phyloP scores from a whole-genome alignment of 2,329 filamentous ascomycete genomes.

The Alternaria angustiovoidea region DNA sequence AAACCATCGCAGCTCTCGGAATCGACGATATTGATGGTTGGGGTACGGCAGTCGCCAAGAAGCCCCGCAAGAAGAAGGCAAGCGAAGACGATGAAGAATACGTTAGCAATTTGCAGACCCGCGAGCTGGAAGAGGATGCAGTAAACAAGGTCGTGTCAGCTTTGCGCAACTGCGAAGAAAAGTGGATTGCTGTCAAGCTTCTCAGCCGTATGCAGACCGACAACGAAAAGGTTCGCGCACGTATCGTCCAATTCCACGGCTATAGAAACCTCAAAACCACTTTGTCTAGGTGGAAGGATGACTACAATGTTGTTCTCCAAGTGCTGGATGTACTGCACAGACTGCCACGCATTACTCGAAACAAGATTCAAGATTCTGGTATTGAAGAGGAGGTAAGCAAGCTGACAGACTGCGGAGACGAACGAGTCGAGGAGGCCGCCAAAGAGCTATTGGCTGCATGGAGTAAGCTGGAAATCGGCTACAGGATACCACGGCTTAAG shows the following conservation, averaged over 20 bases:
- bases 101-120: slow-evolving; percentile 84
- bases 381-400: slow-evolving; percentile 83
- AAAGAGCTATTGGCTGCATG: slow-evolving; percentile 79
- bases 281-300: slow-evolving; percentile 84
- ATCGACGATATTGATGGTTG: slow-evolving; percentile 93
- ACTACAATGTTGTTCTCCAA: slow-evolving; percentile 87
- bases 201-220: slow-evolving; percentile 86
- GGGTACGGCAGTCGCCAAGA: slow-evolving; percentile 90
- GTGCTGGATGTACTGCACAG: slow-evolving; percentile 88
- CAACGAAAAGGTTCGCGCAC: slow-evolving; percentile 85
- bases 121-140: slow-evolving; percentile 79
- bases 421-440: slow-evolving; percentile 76
- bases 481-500: slow-evolving; percentile 92
- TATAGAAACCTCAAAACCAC: slow-evolving; percentile 94
- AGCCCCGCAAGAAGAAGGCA: slow-evolving; percentile 88
- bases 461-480: slow-evolving; percentile 88
- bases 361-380: slow-evolving; percentile 96
- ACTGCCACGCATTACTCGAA: slow-evolving; percentile 88
- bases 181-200: slow-evolving; percentile 98
- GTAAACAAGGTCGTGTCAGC: slow-evolving; percentile 96
- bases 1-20: slow-evolving; percentile 92
- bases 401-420: slow-evolving; percentile 72
- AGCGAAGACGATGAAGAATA: slow-evolving; percentile 96
- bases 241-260: slow-evolving; percentile 94
- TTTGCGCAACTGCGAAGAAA: slow-evolving; percentile 97